phyloP scores from a whole-genome alignment of 495 filamentous ascomycete genomes.

The Wilcoxina mikolae region DNA sequence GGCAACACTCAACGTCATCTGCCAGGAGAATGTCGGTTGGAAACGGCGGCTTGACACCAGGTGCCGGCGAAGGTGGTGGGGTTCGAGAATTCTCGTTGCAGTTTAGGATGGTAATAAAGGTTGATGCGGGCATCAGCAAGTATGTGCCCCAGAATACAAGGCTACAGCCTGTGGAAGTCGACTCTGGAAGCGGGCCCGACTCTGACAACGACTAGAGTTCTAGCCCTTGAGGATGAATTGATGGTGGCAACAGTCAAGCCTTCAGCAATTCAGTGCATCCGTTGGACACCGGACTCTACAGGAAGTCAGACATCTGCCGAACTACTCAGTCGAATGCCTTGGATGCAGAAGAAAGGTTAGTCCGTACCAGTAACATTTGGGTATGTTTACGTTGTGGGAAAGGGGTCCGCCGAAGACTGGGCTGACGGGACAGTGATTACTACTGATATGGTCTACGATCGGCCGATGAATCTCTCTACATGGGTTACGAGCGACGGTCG shows the following conservation, averaged over 20 bases:
- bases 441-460: constrained; percentile 82
- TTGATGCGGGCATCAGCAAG: constrained; percentile 82
- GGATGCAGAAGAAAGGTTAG: constrained; percentile 57
- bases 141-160: constrained; percentile 7
- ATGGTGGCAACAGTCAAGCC: constrained; percentile 89
- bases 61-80: constrained; percentile 59
- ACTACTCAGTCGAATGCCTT: constrained; percentile 70
- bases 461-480: constrained; percentile 89
- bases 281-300: constrained; percentile 71
- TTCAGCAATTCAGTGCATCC: constrained; percentile 86
- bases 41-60: constrained; percentile 42
- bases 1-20: constrained; percentile 54
- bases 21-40: constrained; percentile 39
- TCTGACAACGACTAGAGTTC: constrained; percentile 36
- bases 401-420: background rate
- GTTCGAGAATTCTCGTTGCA: constrained; percentile 74
- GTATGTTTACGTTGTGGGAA: constrained; percentile 17
- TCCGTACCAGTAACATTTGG: constrained; percentile 7
- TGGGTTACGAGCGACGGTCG: constrained; percentile 87
- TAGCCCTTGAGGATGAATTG: constrained; percentile 85
- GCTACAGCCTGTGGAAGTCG: constrained; percentile 3
- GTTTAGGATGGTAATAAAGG: constrained; percentile 95
- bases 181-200: background rate
- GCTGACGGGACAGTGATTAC: constrained; percentile 15
- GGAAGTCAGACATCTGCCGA: constrained; percentile 84